Evolutionary conservation across 2,329 filamentous ascomycete genomes (phyloP).

Genomic region (Penicillium sp.): DNA sequence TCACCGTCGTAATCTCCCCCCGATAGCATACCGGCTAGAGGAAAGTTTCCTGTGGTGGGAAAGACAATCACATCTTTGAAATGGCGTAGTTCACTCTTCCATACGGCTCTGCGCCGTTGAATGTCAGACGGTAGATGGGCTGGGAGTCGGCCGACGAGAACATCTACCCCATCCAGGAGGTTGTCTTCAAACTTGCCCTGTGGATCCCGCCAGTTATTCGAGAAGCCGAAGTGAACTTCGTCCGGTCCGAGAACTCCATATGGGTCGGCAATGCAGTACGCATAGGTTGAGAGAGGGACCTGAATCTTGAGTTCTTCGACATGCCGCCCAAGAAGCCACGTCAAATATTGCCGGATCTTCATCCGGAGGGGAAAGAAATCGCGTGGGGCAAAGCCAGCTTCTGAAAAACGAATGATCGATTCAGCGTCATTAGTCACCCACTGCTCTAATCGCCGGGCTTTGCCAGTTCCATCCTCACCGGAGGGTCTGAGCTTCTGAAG

Average conservation of each 20-base stretch:
- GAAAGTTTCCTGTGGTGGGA: constrained; percentile 49
- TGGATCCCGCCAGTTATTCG: constrained; percentile 42
- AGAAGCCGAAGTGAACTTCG: constrained; percentile 57
- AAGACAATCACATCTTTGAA: constrained; percentile 60
- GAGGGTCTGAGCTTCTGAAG: constrained; percentile 33
- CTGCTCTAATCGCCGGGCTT: constrained; percentile 31
- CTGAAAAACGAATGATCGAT: constrained; percentile 37
- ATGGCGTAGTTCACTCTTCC: constrained; percentile 51
- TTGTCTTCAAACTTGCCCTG: constrained; percentile 40
- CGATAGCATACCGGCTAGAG: constrained; percentile 58
- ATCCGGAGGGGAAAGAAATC: constrained; percentile 43
- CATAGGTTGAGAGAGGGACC: constrained; percentile 51
- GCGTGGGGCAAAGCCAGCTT: constrained; percentile 49
- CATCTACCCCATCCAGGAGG: constrained; percentile 47
- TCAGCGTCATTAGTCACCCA: constrained; percentile 37
- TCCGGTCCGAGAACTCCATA: constrained; percentile 50
- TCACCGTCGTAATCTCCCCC: constrained; percentile 67
- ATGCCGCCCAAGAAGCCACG: constrained; percentile 40
- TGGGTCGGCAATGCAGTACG: constrained; percentile 58
- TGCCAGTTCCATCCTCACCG: constrained; percentile 23
- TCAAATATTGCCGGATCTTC: constrained; percentile 40
- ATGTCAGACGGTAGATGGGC: constrained; percentile 58
- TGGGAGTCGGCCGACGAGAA: constrained; percentile 58
- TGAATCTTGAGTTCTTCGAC: constrained; percentile 49
- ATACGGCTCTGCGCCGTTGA: constrained; percentile 52